Evolutionary conservation across 2,329 filamentous ascomycete genomes (phyloP).

Genomic region (Exophiala mesophila): DNA sequence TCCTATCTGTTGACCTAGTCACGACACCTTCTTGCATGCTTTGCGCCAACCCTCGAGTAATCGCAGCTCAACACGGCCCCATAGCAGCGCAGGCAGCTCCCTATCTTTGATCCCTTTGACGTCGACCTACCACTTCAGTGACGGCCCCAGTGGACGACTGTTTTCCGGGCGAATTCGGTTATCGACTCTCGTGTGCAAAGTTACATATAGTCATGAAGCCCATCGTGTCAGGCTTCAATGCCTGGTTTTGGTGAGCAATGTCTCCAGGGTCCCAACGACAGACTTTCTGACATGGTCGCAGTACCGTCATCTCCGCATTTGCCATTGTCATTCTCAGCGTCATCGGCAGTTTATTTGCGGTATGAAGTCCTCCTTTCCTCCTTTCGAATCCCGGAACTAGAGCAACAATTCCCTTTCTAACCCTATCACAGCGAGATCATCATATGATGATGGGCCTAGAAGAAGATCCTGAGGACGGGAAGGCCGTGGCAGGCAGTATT

Average conservation of each 20-base stretch:
- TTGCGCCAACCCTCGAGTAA: too few relatives aligned
- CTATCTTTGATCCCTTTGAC: too few relatives aligned
- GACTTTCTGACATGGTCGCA: slow-evolving; percentile 37
- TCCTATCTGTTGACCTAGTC: too few relatives aligned
- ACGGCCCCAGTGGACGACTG: too few relatives aligned
- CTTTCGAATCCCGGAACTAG: too few relatives aligned
- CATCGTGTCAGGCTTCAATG: slow-evolving; percentile 83
- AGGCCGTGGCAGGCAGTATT: slow-evolving; percentile 74
- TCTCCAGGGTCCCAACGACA: neutral
- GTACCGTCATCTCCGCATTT: slow-evolving; percentile 64
- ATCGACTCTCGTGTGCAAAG: too few relatives aligned
- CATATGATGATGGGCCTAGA: slow-evolving; percentile 76
- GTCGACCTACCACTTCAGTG: too few relatives aligned
- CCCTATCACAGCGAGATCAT: slow-evolving; percentile 59
- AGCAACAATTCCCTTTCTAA: too few relatives aligned
- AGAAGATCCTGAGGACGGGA: slow-evolving; percentile 56
- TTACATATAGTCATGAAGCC: slow-evolving; percentile 98
- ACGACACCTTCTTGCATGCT: too few relatives aligned
- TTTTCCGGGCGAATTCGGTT: too few relatives aligned
- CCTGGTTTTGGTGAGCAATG: slow-evolving; percentile 79
- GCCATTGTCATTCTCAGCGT: slow-evolving; percentile 61
- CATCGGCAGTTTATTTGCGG: slow-evolving; percentile 69
- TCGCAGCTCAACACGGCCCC: too few relatives aligned
- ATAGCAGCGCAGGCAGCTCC: too few relatives aligned
- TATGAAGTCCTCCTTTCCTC: slow-evolving; percentile 39